Percentiles rank a stretch among this genome's conserved stretches.
phyloP scores from a whole-genome alignment of 371 early-diverging fungal genomes.

The Mucor racemosus region DNA sequence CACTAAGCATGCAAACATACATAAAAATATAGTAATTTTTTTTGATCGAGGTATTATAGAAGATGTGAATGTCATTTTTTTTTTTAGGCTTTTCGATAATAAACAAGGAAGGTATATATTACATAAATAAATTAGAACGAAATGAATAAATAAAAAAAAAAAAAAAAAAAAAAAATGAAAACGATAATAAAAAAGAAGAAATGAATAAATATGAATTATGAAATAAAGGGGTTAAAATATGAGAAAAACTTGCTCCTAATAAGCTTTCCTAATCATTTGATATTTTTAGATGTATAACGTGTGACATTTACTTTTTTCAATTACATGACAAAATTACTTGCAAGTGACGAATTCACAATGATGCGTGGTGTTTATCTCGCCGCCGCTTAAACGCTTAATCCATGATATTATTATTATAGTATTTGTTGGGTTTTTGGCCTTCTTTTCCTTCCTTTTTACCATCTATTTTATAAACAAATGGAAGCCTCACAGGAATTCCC shows the following conservation, averaged over 20 bases:
- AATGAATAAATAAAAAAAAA: neutral
- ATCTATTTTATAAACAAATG: conserved; percentile 12
- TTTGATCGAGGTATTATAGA: conserved; percentile 11
- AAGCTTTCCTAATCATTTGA: neutral
- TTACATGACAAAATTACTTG: neutral
- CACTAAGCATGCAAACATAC: conserved; percentile 3
- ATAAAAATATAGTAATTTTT: conserved; percentile 5
- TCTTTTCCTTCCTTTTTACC: neutral
- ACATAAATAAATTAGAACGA: neutral
- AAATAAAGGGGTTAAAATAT: neutral
- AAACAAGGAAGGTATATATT: neutral
- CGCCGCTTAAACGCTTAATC: conserved; percentile 7
- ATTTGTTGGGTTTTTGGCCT: conserved; percentile 6
- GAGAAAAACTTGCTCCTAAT: neutral
- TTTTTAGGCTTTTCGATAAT: neutral
- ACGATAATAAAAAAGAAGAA: conserved; percentile 1
- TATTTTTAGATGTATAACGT: neutral
- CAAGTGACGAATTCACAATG: no score
- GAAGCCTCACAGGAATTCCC: conserved; percentile 36
- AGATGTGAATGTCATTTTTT: conserved; percentile 9
- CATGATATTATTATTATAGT: neutral
- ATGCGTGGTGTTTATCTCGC: neutral
- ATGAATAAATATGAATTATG: conserved; percentile 6
- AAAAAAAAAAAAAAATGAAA: neutral
- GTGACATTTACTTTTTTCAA: neutral